Conservation (phyloP, 2,329 filamentous ascomycete genomes). For the Colletotrichum orchidophilum region DNA sequence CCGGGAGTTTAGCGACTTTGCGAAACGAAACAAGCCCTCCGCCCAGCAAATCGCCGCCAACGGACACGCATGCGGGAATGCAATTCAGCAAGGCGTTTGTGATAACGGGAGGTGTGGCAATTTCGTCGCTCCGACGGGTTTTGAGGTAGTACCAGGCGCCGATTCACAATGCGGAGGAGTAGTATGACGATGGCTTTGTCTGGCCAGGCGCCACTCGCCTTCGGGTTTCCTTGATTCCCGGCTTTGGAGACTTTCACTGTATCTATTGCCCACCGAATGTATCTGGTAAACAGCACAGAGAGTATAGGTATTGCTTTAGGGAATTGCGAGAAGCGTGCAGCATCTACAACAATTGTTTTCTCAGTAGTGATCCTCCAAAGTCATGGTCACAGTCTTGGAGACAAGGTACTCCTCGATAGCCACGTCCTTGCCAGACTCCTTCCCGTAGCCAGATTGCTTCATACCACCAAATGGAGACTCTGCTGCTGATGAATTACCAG, state of each 20-base stretch:
- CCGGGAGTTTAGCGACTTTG: neutral
- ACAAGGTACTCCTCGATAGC: conserved; percentile 57
- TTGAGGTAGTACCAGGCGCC: neutral
- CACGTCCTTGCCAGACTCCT: conserved; percentile 58
- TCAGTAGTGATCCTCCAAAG: conserved; percentile 50
- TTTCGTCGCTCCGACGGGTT: conserved; percentile 21
- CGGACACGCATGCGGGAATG: neutral
- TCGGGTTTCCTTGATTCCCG: neutral
- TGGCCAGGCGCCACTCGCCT: too few relatives aligned
- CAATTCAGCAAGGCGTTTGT: conserved; percentile 4
- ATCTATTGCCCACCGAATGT: neutral
- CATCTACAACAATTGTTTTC: neutral
- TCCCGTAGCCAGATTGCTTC: conserved; percentile 57
- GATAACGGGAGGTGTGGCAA: conserved; percentile 25
- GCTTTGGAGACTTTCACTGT: neutral
- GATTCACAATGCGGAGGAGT: conserved; percentile 7
- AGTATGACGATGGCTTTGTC: neutral
- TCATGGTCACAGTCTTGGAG: conserved; percentile 56
- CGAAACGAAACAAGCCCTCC: neutral
- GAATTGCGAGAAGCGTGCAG: too few relatives aligned
- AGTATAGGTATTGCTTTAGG: neutral
- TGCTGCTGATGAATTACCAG: conserved; percentile 44
- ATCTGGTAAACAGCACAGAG: neutral
- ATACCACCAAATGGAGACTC: conserved; percentile 59
- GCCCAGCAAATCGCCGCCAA: neutral